Evolutionary conservation across 1,139 yeast genomes (phyloP), one percentile per base, ranked within the genome.

Genomic region (Pneumocystis oryctolagi): DNA sequence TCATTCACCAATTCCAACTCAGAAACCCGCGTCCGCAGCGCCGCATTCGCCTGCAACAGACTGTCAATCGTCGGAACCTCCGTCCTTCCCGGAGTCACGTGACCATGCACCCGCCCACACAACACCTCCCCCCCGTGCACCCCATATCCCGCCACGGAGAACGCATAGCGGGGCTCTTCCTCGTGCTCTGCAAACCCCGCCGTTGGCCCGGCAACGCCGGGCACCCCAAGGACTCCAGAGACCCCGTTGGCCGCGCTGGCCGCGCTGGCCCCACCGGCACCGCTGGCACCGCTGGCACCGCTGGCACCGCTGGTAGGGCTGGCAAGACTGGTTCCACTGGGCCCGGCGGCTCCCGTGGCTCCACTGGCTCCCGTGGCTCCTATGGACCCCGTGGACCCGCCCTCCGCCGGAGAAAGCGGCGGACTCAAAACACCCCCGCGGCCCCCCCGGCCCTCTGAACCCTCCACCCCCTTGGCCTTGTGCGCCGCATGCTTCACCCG

Each of bases 401-500:
- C 37, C 9, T 37, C 40, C 14, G 16, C 18, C 4, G 40, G 40
- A 16, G 40, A 37, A 3, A 14, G 16, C 1, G 55, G 31, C 3
- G 55, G 55, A 25, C 55, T 47, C 2, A 6, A 5, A 25, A n/a
- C 12, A 18, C 30, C 30, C 12, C 6, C 18, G 2, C 55, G 55
- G 2, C 31, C 25, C 12, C 6, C 16, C 5, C 55, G 28, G 2
- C 25, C 18, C 4, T 47, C 55, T 2, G 55, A 25, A 5, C n/a
- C 14, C 8, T 47, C 55, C 5, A 9, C 3, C 2, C n/a, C 8
- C 9, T 14, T 47, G 20, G 55, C 8, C 4, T 25, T 47, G 5
- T 37, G 40, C 1, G 5, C 18, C 5, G 55, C 5, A 47, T 47
- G 82, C 72, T 84, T 84, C 69, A 83, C 86, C 70, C 97, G 80